phyloP scores from a whole-genome alignment of 371 early-diverging fungal genomes.

The Mortierella sp. region DNA sequence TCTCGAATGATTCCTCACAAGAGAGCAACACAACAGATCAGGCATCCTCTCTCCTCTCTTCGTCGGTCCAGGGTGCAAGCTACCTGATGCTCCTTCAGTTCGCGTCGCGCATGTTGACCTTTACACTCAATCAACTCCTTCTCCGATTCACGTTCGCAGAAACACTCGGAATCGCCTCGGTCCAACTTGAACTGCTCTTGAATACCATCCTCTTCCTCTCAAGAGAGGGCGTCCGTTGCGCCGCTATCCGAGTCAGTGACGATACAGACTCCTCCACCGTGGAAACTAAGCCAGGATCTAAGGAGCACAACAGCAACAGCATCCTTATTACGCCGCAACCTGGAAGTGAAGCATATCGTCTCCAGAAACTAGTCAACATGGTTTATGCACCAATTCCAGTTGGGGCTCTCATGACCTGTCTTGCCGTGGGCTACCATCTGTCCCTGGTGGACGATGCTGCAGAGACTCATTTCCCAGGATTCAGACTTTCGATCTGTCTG shows the following conservation, averaged over 20 bases:
- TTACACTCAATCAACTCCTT: slow-evolving; percentile 81
- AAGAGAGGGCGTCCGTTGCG: slow-evolving; percentile 90
- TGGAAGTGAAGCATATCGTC: slow-evolving; percentile 22
- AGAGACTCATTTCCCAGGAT: slow-evolving; percentile 55
- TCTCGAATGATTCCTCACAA: too few relatives aligned
- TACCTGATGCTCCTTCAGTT: slow-evolving; percentile 85
- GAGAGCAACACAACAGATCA: slow-evolving; percentile 17
- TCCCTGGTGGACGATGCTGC: slow-evolving; percentile 51
- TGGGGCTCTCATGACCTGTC: slow-evolving; percentile 65
- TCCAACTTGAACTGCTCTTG: slow-evolving; percentile 87
- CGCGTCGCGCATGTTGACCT: slow-evolving; percentile 81
- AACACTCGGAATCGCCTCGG: slow-evolving; percentile 85
- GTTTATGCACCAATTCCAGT: slow-evolving; percentile 77
- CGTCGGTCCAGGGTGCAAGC: slow-evolving; percentile 75
- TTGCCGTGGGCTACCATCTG: slow-evolving; percentile 65
- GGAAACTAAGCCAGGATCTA: not conserved
- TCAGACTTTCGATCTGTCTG: slow-evolving; percentile 61
- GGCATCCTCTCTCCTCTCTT: slow-evolving; percentile 50
- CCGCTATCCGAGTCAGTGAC: slow-evolving; percentile 61
- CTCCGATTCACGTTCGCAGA: slow-evolving; percentile 73
- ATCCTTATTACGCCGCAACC: slow-evolving; percentile 7
- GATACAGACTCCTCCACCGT: slow-evolving; percentile 1
- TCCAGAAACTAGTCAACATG: slow-evolving; percentile 79
- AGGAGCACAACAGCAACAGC: not conserved
- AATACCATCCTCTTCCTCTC: slow-evolving; percentile 92